Evolutionary conservation across 495 filamentous ascomycete species (phyloP).

Genomic region (Penicillium chermesinum): DNA sequence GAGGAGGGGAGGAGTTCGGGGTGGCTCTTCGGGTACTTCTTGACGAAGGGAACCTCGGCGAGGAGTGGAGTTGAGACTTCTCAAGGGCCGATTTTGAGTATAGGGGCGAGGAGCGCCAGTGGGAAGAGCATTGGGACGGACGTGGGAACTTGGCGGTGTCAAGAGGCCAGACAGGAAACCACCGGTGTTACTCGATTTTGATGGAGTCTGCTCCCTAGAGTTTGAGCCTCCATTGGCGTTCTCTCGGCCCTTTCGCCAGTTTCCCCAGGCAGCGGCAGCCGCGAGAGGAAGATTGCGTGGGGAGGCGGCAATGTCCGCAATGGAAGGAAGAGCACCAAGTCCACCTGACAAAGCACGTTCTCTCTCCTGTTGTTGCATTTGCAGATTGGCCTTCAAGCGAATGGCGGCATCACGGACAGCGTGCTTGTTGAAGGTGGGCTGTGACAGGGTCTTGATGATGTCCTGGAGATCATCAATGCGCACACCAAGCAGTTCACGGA

Average conservation of each 20-base stretch:
- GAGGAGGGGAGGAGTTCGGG: conserved; percentile 66
- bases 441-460: conserved; percentile 73
- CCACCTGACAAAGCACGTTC: conserved; percentile 56
- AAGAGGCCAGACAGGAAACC: conserved; percentile 68
- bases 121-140: conserved; percentile 49
- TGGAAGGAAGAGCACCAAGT: conserved; percentile 44
- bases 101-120: conserved; percentile 41
- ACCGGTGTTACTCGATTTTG: conserved; percentile 49
- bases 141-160: conserved; percentile 71
- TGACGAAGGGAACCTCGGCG: conserved; percentile 30
- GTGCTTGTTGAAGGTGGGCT: conserved; percentile 67
- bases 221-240: conserved; percentile 30
- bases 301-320: conserved; percentile 64
- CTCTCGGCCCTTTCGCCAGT: conserved; percentile 64
- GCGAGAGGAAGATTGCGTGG: conserved; percentile 78
- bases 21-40: conserved; percentile 39
- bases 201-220: conserved; percentile 56
- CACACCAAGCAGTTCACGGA: conserved; percentile 87
- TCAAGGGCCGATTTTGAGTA: conserved; percentile 36
- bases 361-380: conserved; percentile 95
- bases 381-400: conserved; percentile 83
- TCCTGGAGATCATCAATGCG: conserved; percentile 88
- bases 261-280: conserved; percentile 78
- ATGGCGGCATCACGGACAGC: conserved; percentile 85
- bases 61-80: conserved; percentile 28